These are phyloP conservation scores for Phytophthora syringae DNA, from an alignment of 352 stramenopile species.

Conservation along the genomic window DNA sequence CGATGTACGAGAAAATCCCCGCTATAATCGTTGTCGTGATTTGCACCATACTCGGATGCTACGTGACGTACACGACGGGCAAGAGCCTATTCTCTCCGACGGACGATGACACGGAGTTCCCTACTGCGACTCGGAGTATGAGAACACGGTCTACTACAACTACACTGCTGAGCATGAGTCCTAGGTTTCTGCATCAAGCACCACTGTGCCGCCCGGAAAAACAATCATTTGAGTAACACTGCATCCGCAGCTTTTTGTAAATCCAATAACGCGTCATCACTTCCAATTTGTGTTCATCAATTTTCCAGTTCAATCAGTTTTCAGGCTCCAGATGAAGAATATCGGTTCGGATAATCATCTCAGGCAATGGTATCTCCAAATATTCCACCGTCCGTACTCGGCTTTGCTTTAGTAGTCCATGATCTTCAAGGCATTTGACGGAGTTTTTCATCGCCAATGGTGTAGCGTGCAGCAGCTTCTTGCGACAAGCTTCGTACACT, in stretches of 20 bases:
- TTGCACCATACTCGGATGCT: slow-evolving; percentile 26
- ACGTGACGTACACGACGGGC: slow-evolving; percentile 32
- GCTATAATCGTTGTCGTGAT: slow-evolving; percentile 21
- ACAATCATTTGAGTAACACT: neutral
- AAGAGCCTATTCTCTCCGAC: slow-evolving; percentile 25
- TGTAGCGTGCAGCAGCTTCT: slow-evolving; percentile 57
- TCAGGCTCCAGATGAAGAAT: slow-evolving; percentile 43
- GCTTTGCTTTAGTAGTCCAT: slow-evolving; percentile 52
- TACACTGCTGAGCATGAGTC: slow-evolving; percentile 29
- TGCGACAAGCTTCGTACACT: slow-evolving; percentile 57
- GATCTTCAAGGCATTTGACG: slow-evolving; percentile 64
- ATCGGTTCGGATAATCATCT: slow-evolving; percentile 48
- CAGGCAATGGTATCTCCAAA: slow-evolving; percentile 53
- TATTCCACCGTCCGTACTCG: slow-evolving; percentile 51
- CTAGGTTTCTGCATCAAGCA: slow-evolving; percentile 2
- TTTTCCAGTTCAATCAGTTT: too few relatives aligned
- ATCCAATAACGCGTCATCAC: neutral
- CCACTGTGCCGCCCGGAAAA: neutral
- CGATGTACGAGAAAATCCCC: slow-evolving; percentile 26
- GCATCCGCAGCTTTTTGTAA: neutral
- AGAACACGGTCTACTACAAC: slow-evolving; percentile 46
- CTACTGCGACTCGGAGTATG: slow-evolving; percentile 41
- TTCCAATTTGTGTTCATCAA: neutral
- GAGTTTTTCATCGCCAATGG: slow-evolving; percentile 70
- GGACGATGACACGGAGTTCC: slow-evolving; percentile 24